Evolutionary conservation across 2,329 filamentous ascomycete species (phyloP).

Genomic region (Boeremia lycopersici): DNA sequence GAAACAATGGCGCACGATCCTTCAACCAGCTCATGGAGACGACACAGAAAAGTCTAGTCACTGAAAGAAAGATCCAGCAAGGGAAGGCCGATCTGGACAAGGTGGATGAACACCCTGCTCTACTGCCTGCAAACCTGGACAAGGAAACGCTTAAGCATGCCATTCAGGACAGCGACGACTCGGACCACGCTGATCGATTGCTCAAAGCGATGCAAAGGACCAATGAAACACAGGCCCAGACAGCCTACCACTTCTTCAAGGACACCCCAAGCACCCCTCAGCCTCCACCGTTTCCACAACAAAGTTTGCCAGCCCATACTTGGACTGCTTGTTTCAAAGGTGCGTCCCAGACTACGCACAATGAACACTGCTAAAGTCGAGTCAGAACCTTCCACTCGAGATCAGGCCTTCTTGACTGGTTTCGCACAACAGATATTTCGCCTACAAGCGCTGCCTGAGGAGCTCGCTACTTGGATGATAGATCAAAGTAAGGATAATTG

Average conservation of each 20-base stretch:
- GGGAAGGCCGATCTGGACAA: slow-evolving; percentile 36
- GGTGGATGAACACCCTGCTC: slow-evolving; percentile 17
- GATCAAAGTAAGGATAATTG: slow-evolving; percentile 35
- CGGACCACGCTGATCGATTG: slow-evolving; percentile 64
- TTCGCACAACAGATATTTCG: slow-evolving; percentile 50
- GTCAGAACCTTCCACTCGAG: slow-evolving; percentile 33
- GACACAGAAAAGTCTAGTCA: slow-evolving; percentile 30
- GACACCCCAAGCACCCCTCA: slow-evolving; percentile 11
- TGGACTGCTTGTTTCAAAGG: slow-evolving; percentile 45
- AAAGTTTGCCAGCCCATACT: slow-evolving; percentile 35
- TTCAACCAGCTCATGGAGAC: slow-evolving; percentile 33
- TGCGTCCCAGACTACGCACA: slow-evolving; percentile 1
- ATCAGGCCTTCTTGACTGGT: slow-evolving; percentile 51
- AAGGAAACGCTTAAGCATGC: slow-evolving; percentile 36
- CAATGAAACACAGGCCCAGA: slow-evolving; percentile 61
- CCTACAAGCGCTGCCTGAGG: slow-evolving; percentile 44
- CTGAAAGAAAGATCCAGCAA: slow-evolving; percentile 35
- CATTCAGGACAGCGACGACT: slow-evolving; percentile 71
- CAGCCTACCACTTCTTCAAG: slow-evolving; percentile 62
- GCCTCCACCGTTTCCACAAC: slow-evolving; percentile 20
- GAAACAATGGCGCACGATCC: slow-evolving; percentile 18
- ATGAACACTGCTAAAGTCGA: slow-evolving; percentile 12
- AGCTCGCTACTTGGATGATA: slow-evolving; percentile 52
- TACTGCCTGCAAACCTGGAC: slow-evolving; percentile 18
- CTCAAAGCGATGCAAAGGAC: slow-evolving; percentile 65